Evolutionary conservation across 2,329 filamentous ascomycete species (phyloP).

Genomic region (Aureobasidium sp.): DNA sequence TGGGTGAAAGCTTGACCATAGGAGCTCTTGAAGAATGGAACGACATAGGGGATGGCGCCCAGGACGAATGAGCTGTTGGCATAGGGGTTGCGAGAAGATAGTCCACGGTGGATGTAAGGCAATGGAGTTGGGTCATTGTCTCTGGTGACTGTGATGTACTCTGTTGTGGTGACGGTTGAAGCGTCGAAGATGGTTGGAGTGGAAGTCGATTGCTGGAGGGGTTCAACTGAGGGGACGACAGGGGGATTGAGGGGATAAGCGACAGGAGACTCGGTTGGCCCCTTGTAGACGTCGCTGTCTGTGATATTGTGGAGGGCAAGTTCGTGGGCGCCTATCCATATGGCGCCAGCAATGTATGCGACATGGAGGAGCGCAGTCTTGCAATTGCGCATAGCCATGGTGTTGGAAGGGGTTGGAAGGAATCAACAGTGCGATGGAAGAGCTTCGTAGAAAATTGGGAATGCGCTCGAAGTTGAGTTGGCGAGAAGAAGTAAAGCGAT

Average conservation of each 20-base stretch:
- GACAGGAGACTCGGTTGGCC: not conserved
- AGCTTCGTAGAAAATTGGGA: not conserved
- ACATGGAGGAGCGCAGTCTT: not conserved
- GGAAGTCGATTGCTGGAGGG: not conserved
- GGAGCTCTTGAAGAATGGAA: not conserved
- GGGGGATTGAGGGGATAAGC: not conserved
- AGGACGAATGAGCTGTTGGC: not conserved
- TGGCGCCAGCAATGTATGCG: not conserved
- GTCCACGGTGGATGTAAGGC: not conserved
- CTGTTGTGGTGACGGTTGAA: not conserved
- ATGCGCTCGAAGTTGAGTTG: not conserved
- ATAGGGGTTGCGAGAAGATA: not conserved
- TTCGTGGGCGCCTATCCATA: not conserved
- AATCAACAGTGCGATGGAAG: not conserved
- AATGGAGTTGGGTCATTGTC: not conserved
- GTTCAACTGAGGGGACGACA: not conserved
- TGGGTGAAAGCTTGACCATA: not conserved
- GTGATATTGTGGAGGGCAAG: not conserved
- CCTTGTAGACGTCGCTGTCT: not conserved
- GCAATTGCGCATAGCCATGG: not conserved
- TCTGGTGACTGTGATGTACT: not conserved
- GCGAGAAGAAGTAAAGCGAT: not conserved
- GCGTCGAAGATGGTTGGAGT: not conserved
- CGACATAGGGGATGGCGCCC: not conserved
- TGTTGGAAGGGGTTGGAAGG: not conserved